Base-by-base conservation (phyloP, 2,329 filamentous ascomycete species). In the Fusarium sp. region DNA sequence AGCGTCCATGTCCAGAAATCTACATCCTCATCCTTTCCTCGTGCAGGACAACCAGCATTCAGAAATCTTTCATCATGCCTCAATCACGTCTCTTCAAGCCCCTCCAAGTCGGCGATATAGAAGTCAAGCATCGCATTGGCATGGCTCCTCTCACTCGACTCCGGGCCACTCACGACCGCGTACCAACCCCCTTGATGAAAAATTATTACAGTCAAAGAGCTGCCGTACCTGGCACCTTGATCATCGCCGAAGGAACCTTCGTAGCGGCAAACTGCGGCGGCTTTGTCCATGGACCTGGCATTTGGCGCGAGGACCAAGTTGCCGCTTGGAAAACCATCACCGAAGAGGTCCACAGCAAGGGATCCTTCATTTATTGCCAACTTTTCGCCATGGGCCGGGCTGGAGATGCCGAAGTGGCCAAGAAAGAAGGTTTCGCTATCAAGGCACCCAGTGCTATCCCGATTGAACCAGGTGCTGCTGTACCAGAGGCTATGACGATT, bases 401-500 rank as follows among this genome's bases (percentile, higher is more conserved):
- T 4, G 88, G 88, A 0, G 80, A 84, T 42, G 64, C 71, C 0
- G 77, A 77, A 2, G 33, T 78, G 7, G 74, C 77, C 5, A 54
- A 70, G 22, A 74, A 75, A 18, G 81, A 83, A 47, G 81, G 79
- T 0, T 63, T 80, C 9, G 52, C 66, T 1, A 74, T 83, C 16
- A 36, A 79, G 1, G 78, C 69, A 0, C 77, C 82, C 0, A 82
- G 81, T 14, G 74, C 77, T 0, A 75, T 81, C 11, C 70, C 82
- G 0, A 82, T 87, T 0, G 83, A 87, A 45, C 86, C 87, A 0
- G 85, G 90, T 5, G 80, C 82, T 0, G 80, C 83, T 0, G 86
- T 88, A 0, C 92, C 92, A 1, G 89, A 88, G 62, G 89, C 87
- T 5, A 89, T 95, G 88, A 91, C 89, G 0, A 82, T 88, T 14